A percentile compares a stretch with the other conserved stretches of the same genome.
phyloP scores from a whole-genome alignment of 805 yeast species.

The Wickerhamomyces chaumierensis region DNA sequence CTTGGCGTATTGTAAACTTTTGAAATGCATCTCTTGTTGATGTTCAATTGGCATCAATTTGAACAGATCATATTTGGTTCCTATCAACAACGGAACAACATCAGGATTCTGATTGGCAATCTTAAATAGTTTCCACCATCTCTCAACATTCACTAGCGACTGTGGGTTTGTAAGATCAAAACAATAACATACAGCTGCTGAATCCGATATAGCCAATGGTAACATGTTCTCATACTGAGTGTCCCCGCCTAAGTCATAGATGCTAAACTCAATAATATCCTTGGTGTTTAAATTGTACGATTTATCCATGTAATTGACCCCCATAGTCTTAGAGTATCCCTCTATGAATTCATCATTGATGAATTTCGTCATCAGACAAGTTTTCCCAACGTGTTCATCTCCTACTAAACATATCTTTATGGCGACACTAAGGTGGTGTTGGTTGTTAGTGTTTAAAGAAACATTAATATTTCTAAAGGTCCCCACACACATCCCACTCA shows the following conservation, averaged over 20 bases:
- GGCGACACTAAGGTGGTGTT: constrained; percentile 29
- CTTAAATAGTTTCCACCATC: constrained; percentile 89
- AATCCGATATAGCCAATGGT: constrained; percentile 84
- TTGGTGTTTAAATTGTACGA: constrained; percentile 77
- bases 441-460: constrained; percentile 2
- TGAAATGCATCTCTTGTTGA: constrained; percentile 73
- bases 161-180: constrained; percentile 83
- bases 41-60: constrained; percentile 69
- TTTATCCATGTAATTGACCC: constrained; percentile 92
- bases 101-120: constrained; percentile 63
- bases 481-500: too few species aligned
- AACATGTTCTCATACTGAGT: constrained; percentile 92
- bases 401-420: constrained; percentile 89
- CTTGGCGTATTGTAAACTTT: constrained; percentile 73
- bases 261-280: constrained; percentile 58
- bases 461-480: too few species aligned
- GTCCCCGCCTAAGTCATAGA: constrained; percentile 96
- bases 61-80: constrained; percentile 87
- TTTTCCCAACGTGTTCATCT: constrained; percentile 92
- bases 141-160: constrained; percentile 78
- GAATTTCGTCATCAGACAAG: constrained; percentile 91
- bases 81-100: constrained; percentile 84
- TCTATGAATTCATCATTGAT: constrained; percentile 93
- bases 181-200: constrained; percentile 83
- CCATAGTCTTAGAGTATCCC: constrained; percentile 85